Base-by-base conservation (phyloP, 108 stramenopile species). In the Skeletonema potamos region DNA sequence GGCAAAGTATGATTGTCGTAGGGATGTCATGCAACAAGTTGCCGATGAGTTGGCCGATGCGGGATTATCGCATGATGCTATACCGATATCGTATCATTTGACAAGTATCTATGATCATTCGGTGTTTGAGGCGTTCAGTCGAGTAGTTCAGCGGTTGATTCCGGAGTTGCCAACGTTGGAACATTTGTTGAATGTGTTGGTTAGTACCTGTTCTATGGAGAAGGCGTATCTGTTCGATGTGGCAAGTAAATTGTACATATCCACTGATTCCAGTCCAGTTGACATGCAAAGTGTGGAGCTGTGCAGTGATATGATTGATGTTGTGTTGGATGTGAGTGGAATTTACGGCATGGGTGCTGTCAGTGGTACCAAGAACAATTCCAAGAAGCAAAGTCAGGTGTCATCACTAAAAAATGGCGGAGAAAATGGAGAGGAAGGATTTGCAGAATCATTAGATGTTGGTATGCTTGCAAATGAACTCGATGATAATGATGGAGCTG, bases 271-370 rank as follows among this genome's bases (percentile, higher is more conserved):
- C 22, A 96, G 92, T 62, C 98, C 98, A 2, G 97, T 98, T 11
- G 98, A 98, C 77, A 95, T 94, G 91, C 92, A 92, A 57, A 94
- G 91, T 64, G 94, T 95, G 30, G 99, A 99, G 73, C 85, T 99
- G 12, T 98, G 98, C 78, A 86, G 88, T 51, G 99, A 99, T 78
- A 97, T 98, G 98, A 98, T 99, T 64, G 99, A 99, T 86, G 97
- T 99, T 11, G 98, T 98, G 7, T 72, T 99, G 43, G 99, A 99
- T 87, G 96, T 99, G 3, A 96, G 97, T 66, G 97, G 97, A 28
- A 99, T 99, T 51, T 99, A 99, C 70, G 98, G 98, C 6, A 63
- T 89, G 10, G 86, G 90, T 37, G 84, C 84, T 1, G 59, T 43
- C 10, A 66, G 56, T 26, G 58, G 58, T 18, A 46, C 32, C 32